Percentiles rank a stretch among this genome's conserved stretches.
Conservation (phyloP, 495 filamentous ascomycete genomes). For the Penicillium ucsense region DNA sequence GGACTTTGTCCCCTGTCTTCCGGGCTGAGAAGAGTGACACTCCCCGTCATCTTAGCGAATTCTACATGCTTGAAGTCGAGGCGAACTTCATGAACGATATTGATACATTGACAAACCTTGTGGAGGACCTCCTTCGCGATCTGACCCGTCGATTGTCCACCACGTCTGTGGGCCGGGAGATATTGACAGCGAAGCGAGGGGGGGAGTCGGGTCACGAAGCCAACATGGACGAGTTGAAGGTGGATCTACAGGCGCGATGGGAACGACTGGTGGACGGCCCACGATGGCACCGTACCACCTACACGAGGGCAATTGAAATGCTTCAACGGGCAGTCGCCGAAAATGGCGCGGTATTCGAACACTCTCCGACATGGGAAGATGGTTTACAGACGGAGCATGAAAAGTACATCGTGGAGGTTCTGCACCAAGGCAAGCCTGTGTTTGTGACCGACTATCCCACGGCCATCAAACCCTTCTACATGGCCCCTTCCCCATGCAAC, state of each 20-base stretch:
- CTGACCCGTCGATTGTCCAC: slow-evolving; percentile 46
- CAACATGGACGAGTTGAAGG: slow-evolving; percentile 20
- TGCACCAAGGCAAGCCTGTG: slow-evolving; percentile 64
- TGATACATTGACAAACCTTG: slow-evolving; percentile 58
- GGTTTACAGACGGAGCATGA: slow-evolving; percentile 91
- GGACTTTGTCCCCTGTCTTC: slow-evolving; percentile 90
- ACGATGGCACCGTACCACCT: slow-evolving; percentile 77
- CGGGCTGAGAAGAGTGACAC: slow-evolving; percentile 93
- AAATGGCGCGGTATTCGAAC: slow-evolving; percentile 47
- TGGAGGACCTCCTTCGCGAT: slow-evolving; percentile 66
- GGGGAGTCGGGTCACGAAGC: slow-evolving; percentile 26
- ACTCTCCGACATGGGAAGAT: slow-evolving; percentile 56
- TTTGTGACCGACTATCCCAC: slow-evolving; percentile 92
- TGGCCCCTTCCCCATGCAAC: slow-evolving; percentile 48
- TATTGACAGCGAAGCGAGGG: slow-evolving; percentile 37
- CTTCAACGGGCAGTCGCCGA: slow-evolving; percentile 51
- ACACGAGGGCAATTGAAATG: slow-evolving; percentile 61
- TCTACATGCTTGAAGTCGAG: slow-evolving; percentile 97
- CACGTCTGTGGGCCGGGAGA: slow-evolving; percentile 53
- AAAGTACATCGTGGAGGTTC: slow-evolving; percentile 64
- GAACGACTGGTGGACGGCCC: slow-evolving; percentile 45
- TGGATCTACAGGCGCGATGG: slow-evolving; percentile 62
- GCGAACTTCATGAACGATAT: slow-evolving; percentile 66
- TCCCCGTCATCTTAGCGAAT: slow-evolving; percentile 87
- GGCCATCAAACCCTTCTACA: slow-evolving; percentile 90